Evolutionary conservation across 768 basidiomycete genomes (phyloP).

Genomic region (Mycena indigotica): DNA sequence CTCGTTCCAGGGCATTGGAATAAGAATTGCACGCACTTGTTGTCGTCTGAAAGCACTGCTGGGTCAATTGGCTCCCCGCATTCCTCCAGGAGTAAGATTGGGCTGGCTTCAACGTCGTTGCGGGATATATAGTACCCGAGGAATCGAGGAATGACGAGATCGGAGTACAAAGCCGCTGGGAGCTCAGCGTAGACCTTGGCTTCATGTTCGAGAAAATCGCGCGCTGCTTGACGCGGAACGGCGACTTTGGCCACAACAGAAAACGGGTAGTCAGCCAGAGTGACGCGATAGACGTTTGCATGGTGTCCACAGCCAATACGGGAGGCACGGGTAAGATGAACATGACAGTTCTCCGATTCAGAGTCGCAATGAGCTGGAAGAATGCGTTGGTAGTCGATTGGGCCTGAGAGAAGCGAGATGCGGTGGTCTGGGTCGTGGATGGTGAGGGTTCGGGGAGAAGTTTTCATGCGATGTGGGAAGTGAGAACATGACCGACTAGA

Average conservation of each 20-base stretch:
- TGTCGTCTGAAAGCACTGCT: slow-evolving; percentile 22
- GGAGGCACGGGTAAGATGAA: slow-evolving; percentile 24
- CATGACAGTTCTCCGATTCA: slow-evolving; percentile 5
- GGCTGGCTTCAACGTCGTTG: slow-evolving; percentile 29
- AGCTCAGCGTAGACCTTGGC: slow-evolving; percentile 32
- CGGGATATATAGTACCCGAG: slow-evolving; percentile 45
- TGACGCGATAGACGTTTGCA: slow-evolving; percentile 39
- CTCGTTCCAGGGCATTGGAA: background rate
- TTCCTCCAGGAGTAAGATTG: slow-evolving; percentile 50
- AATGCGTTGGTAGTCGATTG: slow-evolving; percentile 10
- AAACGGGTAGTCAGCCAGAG: slow-evolving; percentile 34
- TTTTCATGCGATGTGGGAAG: slow-evolving; percentile 14
- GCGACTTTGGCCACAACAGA: slow-evolving; percentile 41
- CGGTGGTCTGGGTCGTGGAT: slow-evolving; percentile 27
- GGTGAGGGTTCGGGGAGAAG: slow-evolving; percentile 29
- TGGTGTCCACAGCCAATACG: slow-evolving; percentile 27
- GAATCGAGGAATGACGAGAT: slow-evolving; percentile 50
- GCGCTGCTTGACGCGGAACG: slow-evolving; percentile 26
- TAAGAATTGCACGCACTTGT: slow-evolving; percentile 11
- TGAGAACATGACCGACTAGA: background rate
- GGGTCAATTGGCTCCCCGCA: slow-evolving; percentile 42
- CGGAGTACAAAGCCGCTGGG: too few relatives aligned
- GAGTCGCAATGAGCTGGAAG: slow-evolving; percentile 1
- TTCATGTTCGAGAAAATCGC: slow-evolving; percentile 32
- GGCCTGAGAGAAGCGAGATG: slow-evolving; percentile 8